These are phyloP conservation scores for Marchantia paleacea DNA, from an alignment of 225 moss, liverwort and hornwort genomes.

Conservation along the genomic window DNA sequence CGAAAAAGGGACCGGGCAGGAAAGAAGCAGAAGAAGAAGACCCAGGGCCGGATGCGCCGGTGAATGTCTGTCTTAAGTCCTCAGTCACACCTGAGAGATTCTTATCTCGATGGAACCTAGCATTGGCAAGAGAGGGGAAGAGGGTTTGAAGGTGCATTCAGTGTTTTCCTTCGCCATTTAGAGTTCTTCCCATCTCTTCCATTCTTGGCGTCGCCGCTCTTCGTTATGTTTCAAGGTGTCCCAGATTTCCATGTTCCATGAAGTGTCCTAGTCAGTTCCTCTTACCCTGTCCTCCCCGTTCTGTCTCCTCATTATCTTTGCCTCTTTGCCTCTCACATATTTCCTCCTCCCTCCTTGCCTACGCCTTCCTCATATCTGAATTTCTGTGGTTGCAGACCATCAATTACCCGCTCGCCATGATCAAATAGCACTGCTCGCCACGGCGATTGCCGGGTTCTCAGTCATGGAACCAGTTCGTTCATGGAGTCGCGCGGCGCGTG, in stretches of 20 bases:
- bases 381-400: slow-evolving; percentile 1
- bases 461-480: slow-evolving; percentile 19
- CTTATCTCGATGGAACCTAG: neutral
- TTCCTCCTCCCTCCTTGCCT: neutral
- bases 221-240: slow-evolving; percentile 41
- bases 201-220: slow-evolving; percentile 28
- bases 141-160: neutral
- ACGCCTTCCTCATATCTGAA: neutral
- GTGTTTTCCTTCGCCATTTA: neutral
- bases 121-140: neutral
- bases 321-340: neutral
- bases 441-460: neutral
- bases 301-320: neutral
- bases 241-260: slow-evolving; percentile 39
- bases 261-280: slow-evolving; percentile 13
- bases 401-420: neutral
- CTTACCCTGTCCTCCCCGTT: neutral
- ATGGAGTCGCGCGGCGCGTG: slow-evolving; percentile 9
- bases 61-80: neutral
- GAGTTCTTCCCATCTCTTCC: neutral
- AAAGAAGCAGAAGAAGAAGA: slow-evolving; percentile 19
- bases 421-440: neutral
- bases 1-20: slow-evolving; percentile 2
- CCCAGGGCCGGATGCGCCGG: slow-evolving; percentile 1
- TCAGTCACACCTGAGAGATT: neutral